A percentile compares a stretch with the other conserved stretches of the same genome.
Evolutionary conservation across 768 basidiomycete species (phyloP).

Genomic region (Psilocybe cyanescens): DNA sequence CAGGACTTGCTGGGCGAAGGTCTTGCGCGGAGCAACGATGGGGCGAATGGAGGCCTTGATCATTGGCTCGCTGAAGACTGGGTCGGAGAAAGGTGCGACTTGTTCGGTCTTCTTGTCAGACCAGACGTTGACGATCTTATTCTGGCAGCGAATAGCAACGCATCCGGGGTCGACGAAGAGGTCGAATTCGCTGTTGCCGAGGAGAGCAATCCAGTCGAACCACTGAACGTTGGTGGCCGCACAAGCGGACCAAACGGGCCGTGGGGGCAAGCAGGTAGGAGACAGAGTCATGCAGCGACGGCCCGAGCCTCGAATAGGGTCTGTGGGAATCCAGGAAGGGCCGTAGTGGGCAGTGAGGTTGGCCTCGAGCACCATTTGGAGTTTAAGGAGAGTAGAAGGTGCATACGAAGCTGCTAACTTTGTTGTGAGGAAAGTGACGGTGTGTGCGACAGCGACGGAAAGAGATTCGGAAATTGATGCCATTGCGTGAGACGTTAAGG

Average conservation of each 20-base stretch:
- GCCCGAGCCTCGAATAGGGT: conserved; percentile 70
- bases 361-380: conserved; percentile 72
- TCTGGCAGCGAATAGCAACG: conserved; percentile 66
- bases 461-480: conserved; percentile 52
- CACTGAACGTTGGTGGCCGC: conserved; percentile 72
- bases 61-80: conserved; percentile 24
- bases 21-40: conserved; percentile 44
- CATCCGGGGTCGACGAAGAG: conserved; percentile 82
- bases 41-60: conserved; percentile 12
- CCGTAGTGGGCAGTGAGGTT: conserved; percentile 75
- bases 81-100: conserved; percentile 22
- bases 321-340: conserved; percentile 63
- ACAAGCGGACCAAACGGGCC: conserved; percentile 73
- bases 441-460: conserved; percentile 71
- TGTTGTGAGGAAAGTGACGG: conserved; percentile 73
- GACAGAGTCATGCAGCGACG: conserved; percentile 79
- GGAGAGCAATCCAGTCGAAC: conserved; percentile 77
- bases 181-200: conserved; percentile 76
- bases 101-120: conserved; percentile 50
- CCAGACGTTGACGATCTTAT: conserved; percentile 67
- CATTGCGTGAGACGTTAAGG: conserved; percentile 33
- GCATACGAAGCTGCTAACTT: conserved; percentile 62
- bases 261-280: conserved; percentile 69
- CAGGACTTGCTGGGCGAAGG: conserved; percentile 74
- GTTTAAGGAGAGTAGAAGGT: conserved; percentile 65